These are phyloP conservation scores for Sideroxylon spinosum DNA, from an alignment of 179 eudicot species.

Conservation along the genomic window DNA sequence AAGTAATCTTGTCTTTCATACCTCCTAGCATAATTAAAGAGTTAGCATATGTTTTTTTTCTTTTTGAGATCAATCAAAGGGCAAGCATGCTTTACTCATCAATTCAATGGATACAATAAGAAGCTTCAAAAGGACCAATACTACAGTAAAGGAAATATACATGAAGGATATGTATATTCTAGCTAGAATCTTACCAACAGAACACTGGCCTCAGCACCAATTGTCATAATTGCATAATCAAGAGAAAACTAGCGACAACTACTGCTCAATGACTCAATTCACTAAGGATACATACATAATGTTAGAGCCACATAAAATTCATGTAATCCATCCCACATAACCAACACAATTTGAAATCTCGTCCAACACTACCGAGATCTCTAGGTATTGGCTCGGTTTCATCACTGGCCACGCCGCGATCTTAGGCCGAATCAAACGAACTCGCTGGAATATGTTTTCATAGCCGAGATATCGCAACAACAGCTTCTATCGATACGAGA, in stretches of 20 bases:
- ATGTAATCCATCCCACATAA: neutral
- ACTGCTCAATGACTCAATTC: neutral
- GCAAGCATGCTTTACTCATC: neutral
- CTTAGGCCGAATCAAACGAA: too few relatives aligned
- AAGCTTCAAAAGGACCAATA: neutral
- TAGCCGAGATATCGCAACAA: too few relatives aligned
- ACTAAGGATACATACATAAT: neutral
- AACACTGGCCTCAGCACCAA: neutral
- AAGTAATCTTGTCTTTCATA: neutral
- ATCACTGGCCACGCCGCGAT: too few relatives aligned
- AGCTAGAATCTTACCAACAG: neutral
- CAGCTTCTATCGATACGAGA: too few relatives aligned
- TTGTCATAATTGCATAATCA: neutral
- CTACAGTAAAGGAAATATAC: neutral
- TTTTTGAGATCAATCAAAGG: neutral
- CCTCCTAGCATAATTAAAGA: neutral
- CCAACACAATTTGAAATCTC: neutral
- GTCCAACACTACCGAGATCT: too few relatives aligned
- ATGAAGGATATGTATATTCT: neutral
- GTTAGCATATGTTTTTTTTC: neutral
- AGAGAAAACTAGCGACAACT: neutral
- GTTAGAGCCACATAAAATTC: neutral
- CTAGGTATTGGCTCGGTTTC: too few relatives aligned
- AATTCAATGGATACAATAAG: neutral
- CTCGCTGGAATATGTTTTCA: too few relatives aligned